Percentiles rank a stretch among this genome's conserved stretches.
Evolutionary conservation across 192 early-diverging fungal species (phyloP).

Genomic region (Jimgerdemannia flammicorona): DNA sequence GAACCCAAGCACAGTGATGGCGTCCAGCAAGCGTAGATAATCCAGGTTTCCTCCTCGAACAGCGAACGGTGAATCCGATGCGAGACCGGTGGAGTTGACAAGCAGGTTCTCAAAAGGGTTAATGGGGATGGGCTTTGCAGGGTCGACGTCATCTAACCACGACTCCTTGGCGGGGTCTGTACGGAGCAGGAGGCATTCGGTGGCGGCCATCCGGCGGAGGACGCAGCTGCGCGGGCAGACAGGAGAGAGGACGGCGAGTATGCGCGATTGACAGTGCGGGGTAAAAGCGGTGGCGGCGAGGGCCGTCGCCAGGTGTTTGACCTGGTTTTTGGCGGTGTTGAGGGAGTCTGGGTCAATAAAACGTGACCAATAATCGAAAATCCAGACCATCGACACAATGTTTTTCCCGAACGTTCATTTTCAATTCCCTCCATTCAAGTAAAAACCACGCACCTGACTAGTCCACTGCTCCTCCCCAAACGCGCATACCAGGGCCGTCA

Average conservation of each 20-base stretch:
- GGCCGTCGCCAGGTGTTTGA: not conserved
- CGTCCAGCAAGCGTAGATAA: not conserved
- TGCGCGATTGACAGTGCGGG: slow-evolving; percentile 6
- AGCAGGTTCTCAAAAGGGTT: not conserved
- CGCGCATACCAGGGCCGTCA: not conserved
- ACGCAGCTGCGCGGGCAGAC: not conserved
- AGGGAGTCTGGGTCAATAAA: too few species aligned
- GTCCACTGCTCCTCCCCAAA: not conserved
- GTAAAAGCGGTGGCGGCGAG: not conserved
- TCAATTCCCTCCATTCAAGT: not conserved
- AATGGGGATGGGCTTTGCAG: not conserved
- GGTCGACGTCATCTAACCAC: not conserved
- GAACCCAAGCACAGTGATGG: not conserved
- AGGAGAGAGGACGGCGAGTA: slow-evolving; percentile 8
- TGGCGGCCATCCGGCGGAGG: not conserved
- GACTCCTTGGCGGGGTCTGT: not conserved
- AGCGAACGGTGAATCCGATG: not conserved
- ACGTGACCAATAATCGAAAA: too few species aligned
- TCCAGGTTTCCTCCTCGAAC: not conserved
- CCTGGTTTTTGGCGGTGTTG: not conserved
- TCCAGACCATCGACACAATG: too few species aligned
- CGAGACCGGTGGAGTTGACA: not conserved
- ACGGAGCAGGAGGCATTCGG: not conserved
- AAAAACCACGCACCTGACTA: not conserved
- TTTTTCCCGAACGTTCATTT: not conserved